A percentile compares a stretch with the other conserved stretches of the same genome.
phyloP scores from a whole-genome alignment of 495 filamentous ascomycete species.

The Aspergillus kassunensis region DNA sequence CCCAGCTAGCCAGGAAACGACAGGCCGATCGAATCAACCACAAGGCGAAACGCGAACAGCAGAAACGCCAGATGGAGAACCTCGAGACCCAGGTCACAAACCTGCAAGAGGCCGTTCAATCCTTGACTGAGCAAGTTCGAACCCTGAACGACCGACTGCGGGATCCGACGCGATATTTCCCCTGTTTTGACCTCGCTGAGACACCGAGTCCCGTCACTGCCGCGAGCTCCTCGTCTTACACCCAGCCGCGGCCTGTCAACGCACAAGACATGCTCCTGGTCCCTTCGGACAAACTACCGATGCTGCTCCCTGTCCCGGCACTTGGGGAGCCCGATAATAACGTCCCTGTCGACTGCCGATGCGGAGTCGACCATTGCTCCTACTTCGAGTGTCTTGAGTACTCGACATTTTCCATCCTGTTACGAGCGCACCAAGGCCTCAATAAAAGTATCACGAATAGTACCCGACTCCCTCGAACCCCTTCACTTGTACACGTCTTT shows the following conservation, averaged over 20 bases:
- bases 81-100: conserved; percentile 9
- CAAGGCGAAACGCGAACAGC: conserved; percentile 15
- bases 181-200: not conserved
- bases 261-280: conserved; percentile 9
- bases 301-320: not conserved
- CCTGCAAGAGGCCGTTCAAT: conserved; percentile 11
- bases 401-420: conserved; percentile 11
- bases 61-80: conserved; percentile 15
- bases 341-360: conserved; percentile 12
- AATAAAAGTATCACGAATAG: conserved; percentile 12
- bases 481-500: conserved; percentile 11
- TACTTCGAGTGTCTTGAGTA: conserved; percentile 13
- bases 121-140: conserved; percentile 11
- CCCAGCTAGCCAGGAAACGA: conserved; percentile 12
- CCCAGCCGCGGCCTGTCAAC: conserved; percentile 1
- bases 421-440: conserved; percentile 11
- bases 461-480: conserved; percentile 10
- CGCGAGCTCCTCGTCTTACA: not conserved
- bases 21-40: conserved; percentile 15
- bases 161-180: conserved; percentile 2
- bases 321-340: conserved; percentile 8
- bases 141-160: conserved; percentile 8
- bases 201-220: not conserved
- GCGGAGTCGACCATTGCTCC: conserved; percentile 11
- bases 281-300: conserved; percentile 8